Base-by-base conservation (phyloP, 1,139 yeast genomes). In the Candida albicans region DNA sequence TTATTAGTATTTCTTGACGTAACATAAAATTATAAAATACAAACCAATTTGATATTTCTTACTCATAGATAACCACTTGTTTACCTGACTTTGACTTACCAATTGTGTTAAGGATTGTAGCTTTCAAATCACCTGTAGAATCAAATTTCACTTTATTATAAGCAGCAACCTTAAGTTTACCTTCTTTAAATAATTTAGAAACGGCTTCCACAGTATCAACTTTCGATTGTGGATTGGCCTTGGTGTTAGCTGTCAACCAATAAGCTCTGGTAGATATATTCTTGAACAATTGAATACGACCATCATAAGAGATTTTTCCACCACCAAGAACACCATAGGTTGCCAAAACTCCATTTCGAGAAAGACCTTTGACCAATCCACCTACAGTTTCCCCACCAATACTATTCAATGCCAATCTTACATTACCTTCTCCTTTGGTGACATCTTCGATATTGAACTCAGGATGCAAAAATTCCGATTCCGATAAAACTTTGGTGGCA, bases 231-330 rank as follows among this genome's bases (percentile, higher is more conserved):
- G 91, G 89, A 55, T 86, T 68, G 43, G 70, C 64, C 53, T 78
- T 77, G 48, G 83, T 76, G 69, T 86, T 84, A 33, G 76, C 82
- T 8, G 96, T 85, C 42, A 90, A 79, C 97, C 98, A 91, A 68
- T 83, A 90, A 0, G 97, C 96, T 37, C 77, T 79, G 33, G 89
- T 81, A 18, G 84, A 81, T 46, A 91, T 62, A 57, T 89, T 84
- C 62, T 88, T 90, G 71, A 89, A 90, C 50, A 91, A 52, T 35
- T 58, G 62, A 3, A 48, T 40, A 13, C 50, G 42, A 6, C 52
- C 46, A 36, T 53, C 48, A 41, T 54, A 56, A 15, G 38, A 43
- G 24, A 60, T 51, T 0, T 96, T 96, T 62, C 85, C 86, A 68
- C 54, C 52, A 28, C 49, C 51, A 14, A 56, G 35, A 8, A 52